Evolutionary conservation across 2,329 filamentous ascomycete genomes (phyloP).

Genomic region (Colletotrichum sp.): DNA sequence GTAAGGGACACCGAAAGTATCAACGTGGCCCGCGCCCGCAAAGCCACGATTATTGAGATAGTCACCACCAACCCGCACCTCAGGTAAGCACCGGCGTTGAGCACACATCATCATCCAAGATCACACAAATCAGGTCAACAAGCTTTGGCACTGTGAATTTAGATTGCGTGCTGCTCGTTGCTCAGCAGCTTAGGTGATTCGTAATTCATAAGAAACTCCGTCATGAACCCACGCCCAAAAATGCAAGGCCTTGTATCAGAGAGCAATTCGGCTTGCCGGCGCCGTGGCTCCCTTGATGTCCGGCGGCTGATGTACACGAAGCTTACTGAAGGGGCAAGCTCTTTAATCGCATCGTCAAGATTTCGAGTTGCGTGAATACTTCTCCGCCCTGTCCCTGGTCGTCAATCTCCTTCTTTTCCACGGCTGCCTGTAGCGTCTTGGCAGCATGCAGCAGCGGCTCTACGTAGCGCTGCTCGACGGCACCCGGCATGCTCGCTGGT

Average conservation of each 20-base stretch:
- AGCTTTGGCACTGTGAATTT: neutral
- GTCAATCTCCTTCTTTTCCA: conserved; percentile 36
- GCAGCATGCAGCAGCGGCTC: conserved; percentile 55
- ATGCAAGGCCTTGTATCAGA: conserved; percentile 1
- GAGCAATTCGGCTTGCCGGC: conserved; percentile 8
- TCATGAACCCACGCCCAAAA: conserved; percentile 3
- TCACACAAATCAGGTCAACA: neutral
- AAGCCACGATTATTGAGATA: neutral
- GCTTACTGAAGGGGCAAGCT: conserved; percentile 43
- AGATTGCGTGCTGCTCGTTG: conserved; percentile 14
- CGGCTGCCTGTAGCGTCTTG: conserved; percentile 35
- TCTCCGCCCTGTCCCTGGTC: conserved; percentile 28
- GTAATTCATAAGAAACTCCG: conserved; percentile 20
- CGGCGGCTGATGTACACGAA: neutral
- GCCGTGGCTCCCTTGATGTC: conserved; percentile 2
- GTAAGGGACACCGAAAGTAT: neutral
- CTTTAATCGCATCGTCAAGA: conserved; percentile 47
- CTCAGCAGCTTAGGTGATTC: conserved; percentile 12
- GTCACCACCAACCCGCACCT: neutral
- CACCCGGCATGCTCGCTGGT: conserved; percentile 60
- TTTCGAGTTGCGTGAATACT: conserved; percentile 42
- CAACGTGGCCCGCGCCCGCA: neutral
- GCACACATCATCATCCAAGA: neutral
- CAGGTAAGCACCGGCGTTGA: neutral
- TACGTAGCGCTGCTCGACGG: conserved; percentile 64